Base-by-base conservation (phyloP, 176 grass and related monocot species). In the Hsuehochloa calcarea region DNA sequence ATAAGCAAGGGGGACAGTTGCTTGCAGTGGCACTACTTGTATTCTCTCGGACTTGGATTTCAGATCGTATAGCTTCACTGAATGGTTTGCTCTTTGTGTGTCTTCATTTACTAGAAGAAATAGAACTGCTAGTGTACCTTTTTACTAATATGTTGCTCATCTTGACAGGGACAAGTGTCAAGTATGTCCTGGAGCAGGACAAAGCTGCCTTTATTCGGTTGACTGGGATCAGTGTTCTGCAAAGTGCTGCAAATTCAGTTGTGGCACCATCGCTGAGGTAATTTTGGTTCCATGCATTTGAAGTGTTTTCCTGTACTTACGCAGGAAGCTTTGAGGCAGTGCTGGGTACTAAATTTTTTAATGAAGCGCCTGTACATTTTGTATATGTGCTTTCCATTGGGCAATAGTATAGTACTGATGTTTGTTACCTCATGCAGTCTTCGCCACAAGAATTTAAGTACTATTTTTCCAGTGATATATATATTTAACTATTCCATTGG, bases 181-280 rank as follows among this genome's bases (percentile, higher is more conserved):
- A 98, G 89, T 96, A 87, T 92, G 96, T 98, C 71, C 77, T 98
- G 75, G 96, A 98, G 78, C 96, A 98, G 84, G 91, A 98, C 79
- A 98, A 91, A 83, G 90, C 88, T 73, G 96, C 96, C 49, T 98
- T 98, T 76, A 87, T 95, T 81, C 83, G 86, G 59, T 88, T 98
- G 87, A 92, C 80, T 86, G 93, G 91, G 70, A 94, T 94, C 50
- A 98, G 96, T 85, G 77, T 98, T 80, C 91, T 98, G 88, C 96
- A 98, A 92, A 98, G 96, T 89, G 93, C 93, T 10, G 96, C 96
- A 75, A 95, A 95, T 85, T 92, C 96, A 74, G 71, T 98, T 62
- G 96, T 98, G 52, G 88, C 96, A 87, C 96, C 96, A 78, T 92
- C 96, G 79, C 80, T 98, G 46, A 94, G 93, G 96, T 95, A 84